Evolutionary conservation across 2,329 filamentous ascomycete species (phyloP), one percentile per base, ranked within the genome.

Genomic region (Chalara sp.): DNA sequence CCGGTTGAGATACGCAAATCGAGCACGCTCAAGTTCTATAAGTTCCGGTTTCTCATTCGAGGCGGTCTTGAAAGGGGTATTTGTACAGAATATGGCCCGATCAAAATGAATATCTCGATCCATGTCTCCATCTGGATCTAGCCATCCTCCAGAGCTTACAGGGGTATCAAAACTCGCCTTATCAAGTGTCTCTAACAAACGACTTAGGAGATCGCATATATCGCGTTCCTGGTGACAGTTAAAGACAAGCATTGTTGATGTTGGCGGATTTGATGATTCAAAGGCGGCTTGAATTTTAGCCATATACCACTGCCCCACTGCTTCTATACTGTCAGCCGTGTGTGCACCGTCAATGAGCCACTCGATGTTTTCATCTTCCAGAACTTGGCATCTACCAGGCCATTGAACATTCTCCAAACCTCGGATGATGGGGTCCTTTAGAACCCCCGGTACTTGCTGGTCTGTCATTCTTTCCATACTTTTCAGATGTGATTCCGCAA

Each of bases 271-370:
- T 1, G 21, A 13, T 3, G 47, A 43, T 5, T 31, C 10, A 10
- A n/a, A 30, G 32, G 55, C 54, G 7, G 53, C 37, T 1, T 29
- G 13, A 7, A 53, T 32, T 59, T 76, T 73, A 8, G 65, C 64
- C 2, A 80, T 79, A 62, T 95, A 97, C 91, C 91, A 96, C 52
- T 78, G 76, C 0, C 84, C 86, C 3, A 89, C 87, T 57, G 87
- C 79, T 58, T 86, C 80, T 49, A 99, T 84, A 64, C 90, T 96
- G 63, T 97, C 92, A 2, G 86, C 73, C 0, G 92, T 97, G 68
- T 99, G 93, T 1, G 90, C 93, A 6, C 92, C 91, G 63, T 99
- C 93, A n/a, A 99, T 80, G 62, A 89, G 84, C 90, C 91, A 99
- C 30, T 76, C 75, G 7, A 95, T 73, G 37, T 75, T 73, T 2